Evolutionary conservation across 2,329 filamentous ascomycete species (phyloP).

Genomic region (Aspergillus oerlinghausenensis): DNA sequence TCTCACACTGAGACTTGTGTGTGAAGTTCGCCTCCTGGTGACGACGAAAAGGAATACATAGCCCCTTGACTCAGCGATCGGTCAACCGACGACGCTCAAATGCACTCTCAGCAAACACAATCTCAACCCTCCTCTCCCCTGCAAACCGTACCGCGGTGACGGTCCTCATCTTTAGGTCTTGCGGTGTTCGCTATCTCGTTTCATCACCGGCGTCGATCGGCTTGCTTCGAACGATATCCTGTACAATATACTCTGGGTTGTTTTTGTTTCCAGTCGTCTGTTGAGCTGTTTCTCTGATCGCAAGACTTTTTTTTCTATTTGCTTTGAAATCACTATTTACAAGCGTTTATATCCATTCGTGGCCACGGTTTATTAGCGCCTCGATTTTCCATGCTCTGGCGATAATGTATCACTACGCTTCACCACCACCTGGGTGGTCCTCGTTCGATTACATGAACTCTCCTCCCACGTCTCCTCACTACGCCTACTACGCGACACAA

Average conservation of each 20-base stretch:
- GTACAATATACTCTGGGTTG: conserved; percentile 41
- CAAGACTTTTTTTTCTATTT: conserved; percentile 13
- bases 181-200: conserved; percentile 14
- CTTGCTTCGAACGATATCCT: conserved; percentile 38
- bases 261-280: conserved; percentile 16
- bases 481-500: conserved; percentile 52
- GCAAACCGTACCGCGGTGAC: conserved; percentile 42
- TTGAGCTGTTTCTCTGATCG: conserved; percentile 11
- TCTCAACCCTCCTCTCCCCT: conserved; percentile 37
- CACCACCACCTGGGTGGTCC: conserved; percentile 46
- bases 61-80: conserved; percentile 14
- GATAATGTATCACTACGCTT: conserved; percentile 46
- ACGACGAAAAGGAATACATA: conserved; percentile 6
- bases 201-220: conserved; percentile 30
- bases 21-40: conserved; percentile 3
- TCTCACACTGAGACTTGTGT: not conserved
- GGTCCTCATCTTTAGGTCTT: conserved; percentile 25
- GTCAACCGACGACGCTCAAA: conserved; percentile 38
- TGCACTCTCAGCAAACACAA: conserved; percentile 39
- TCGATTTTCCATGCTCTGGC: conserved; percentile 29
- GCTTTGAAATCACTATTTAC: conserved; percentile 15
- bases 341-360: conserved; percentile 4
- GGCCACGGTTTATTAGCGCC: conserved; percentile 11
- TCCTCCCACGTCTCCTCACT: conserved; percentile 49
- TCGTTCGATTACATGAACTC: conserved; percentile 46